Conservation (phyloP, 2,329 filamentous ascomycete genomes). For the Penicillium brasilianum region DNA sequence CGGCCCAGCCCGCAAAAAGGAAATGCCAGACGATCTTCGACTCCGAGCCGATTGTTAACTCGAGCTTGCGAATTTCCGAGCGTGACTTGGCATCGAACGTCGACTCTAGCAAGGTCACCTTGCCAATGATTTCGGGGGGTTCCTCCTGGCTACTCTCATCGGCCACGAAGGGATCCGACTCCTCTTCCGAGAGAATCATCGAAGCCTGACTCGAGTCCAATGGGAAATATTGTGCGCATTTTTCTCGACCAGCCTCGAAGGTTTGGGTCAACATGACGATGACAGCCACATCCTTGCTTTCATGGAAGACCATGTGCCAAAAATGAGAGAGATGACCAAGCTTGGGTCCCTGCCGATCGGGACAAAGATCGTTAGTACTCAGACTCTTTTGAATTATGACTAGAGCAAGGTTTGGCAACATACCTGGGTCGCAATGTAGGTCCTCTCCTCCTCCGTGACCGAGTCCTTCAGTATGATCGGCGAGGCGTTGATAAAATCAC, state of each 20-base stretch:
- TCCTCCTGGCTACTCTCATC: slow-evolving; percentile 69
- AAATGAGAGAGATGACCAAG: slow-evolving; percentile 75
- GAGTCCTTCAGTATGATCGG: slow-evolving; percentile 64
- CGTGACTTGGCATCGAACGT: slow-evolving; percentile 61
- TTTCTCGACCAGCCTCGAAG: slow-evolving; percentile 75
- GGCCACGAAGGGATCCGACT: slow-evolving; percentile 48
- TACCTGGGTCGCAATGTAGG: slow-evolving; percentile 88
- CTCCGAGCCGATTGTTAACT: slow-evolving; percentile 54
- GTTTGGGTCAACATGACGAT: slow-evolving; percentile 95
- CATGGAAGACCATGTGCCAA: slow-evolving; percentile 94
- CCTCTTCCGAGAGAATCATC: slow-evolving; percentile 46
- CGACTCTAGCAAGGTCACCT: slow-evolving; percentile 65
- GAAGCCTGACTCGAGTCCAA: slow-evolving; percentile 58
- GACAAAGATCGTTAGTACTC: slow-evolving; percentile 6
- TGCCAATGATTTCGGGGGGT: slow-evolving; percentile 68
- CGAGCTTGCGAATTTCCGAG: slow-evolving; percentile 76
- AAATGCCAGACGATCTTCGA: slow-evolving; percentile 79
- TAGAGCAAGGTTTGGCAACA: too few species aligned
- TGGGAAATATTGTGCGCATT: slow-evolving; percentile 91
- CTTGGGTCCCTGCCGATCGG: slow-evolving; percentile 70
- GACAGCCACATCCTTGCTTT: slow-evolving; percentile 74
- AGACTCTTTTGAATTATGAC: too few species aligned
- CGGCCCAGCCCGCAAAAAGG: slow-evolving; percentile 85
- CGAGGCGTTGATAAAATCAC: slow-evolving; percentile 84
- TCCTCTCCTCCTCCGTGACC: slow-evolving; percentile 53